Evolutionary conservation across 768 basidiomycete species (phyloP), one percentile per base, ranked within the genome.

Genomic region (Hemileccinum rubropunctum): DNA sequence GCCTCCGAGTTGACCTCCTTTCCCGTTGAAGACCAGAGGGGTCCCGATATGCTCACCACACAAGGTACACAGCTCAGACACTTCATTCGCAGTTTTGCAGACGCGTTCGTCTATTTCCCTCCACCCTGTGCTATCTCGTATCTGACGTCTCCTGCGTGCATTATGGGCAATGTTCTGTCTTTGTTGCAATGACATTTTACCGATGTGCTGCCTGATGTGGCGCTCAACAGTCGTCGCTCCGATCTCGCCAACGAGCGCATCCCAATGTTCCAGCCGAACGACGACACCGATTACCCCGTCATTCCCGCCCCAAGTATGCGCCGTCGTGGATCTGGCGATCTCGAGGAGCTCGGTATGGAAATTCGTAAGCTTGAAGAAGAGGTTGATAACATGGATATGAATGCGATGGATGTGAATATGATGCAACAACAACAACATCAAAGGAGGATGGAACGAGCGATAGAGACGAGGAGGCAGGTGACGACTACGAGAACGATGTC

Each of bases 211-310:
- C 35, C 9, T 18, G 26, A 46, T 12, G 12, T 17, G 8, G n/a
- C 36, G 27, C 18, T 13, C 28, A 18, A 34, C 59, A 88, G 86
- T 33, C 88, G 89, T 45, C 81, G 81, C 18, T 80, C 82, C 32
- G 88, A 91, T 68, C 60, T 85, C 21, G 73, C 75, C 42, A 91
- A 91, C 69, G 88, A 91, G 63, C 84, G 86, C 48, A 67, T 91
- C 17, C 89, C 88, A 3, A 69, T 73, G 48, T 80, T 81, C 69
- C 67, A 77, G 57, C 63, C 72, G 44, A 38, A 47, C 26, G 51
- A 61, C 37, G 42, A 56, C 55, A 55, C 49, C 37, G 61, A 71
- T 13, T 67, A 71, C 30, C 73, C 75, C 6, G 73, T 77, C 47
- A 82, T 83, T 61, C 75, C 84, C 1, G 80, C 77, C 14, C 84